Percentiles rank a stretch among this genome's conserved stretches.
Conservation (phyloP, 306 rosid species). For the Vigna nakashimae region DNA sequence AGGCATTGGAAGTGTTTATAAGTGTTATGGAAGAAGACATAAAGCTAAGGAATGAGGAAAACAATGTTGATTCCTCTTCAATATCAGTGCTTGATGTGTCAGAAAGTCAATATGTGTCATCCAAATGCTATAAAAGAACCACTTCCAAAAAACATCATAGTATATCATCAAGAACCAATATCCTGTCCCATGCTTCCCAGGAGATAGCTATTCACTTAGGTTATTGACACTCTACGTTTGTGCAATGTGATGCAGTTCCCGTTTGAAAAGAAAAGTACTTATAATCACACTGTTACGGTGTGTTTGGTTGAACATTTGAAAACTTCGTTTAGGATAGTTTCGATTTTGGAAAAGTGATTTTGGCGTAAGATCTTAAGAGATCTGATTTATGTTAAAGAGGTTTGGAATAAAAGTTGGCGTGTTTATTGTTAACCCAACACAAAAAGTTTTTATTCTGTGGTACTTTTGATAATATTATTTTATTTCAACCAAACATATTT, state of each 20-base stretch:
- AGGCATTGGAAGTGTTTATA: constrained; percentile 67
- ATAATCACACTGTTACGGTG: background rate
- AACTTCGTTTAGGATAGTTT: background rate
- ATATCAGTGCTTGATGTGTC: constrained; percentile 42
- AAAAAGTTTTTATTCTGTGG: background rate
- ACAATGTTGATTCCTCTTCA: constrained; percentile 18
- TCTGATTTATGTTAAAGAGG: background rate
- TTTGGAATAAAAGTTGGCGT: background rate
- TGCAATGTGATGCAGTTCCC: constrained; percentile 17
- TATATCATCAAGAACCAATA: constrained; percentile 43
- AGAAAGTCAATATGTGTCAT: constrained; percentile 54
- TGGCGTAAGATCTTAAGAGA: background rate
- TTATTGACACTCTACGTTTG: constrained; percentile 26
- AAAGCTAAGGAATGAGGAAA: constrained; percentile 35
- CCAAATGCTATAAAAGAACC: constrained; percentile 53
- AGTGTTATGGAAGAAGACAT: constrained; percentile 57
- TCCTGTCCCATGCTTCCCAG: constrained; percentile 45
- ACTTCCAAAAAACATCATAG: constrained; percentile 50
- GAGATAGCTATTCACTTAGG: constrained; percentile 56
- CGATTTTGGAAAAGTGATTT: background rate
- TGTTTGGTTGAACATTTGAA: background rate
- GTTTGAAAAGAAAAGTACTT: background rate
- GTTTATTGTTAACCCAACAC: background rate
- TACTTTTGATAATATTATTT: background rate
- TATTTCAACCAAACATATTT: background rate